These are phyloP conservation scores for Lepiota subincarnata DNA, from an alignment of 768 basidiomycete genomes.

Conservation along the genomic window DNA sequence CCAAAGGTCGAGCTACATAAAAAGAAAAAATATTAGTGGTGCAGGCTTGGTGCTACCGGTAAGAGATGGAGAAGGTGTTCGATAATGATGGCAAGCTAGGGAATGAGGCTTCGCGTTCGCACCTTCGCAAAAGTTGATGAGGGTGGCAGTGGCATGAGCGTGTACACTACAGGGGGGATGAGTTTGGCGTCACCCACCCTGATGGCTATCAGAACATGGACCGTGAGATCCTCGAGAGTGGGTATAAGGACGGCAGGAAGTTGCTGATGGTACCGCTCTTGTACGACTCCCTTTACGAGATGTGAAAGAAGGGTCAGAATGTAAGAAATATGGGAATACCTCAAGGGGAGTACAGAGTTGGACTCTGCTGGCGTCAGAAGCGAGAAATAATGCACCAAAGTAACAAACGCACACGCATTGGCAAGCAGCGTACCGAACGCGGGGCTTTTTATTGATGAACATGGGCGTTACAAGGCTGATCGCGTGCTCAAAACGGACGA, in stretches of 20 bases:
- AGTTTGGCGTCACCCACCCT: neutral
- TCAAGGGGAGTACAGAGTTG: slow-evolving; percentile 89
- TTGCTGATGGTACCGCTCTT: slow-evolving; percentile 61
- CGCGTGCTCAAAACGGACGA: no score
- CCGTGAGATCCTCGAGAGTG: slow-evolving; percentile 72
- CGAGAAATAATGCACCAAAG: neutral
- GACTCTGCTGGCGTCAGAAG: slow-evolving; percentile 46
- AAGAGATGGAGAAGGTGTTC: slow-evolving; percentile 65
- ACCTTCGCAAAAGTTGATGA: slow-evolving; percentile 91
- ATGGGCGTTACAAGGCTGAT: slow-evolving; percentile 73
- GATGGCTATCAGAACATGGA: slow-evolving; percentile 23
- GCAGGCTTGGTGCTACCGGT: no score
- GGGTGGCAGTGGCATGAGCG: slow-evolving; percentile 79
- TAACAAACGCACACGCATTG: slow-evolving; percentile 69
- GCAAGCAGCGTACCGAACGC: slow-evolving; percentile 74
- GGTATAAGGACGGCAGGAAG: slow-evolving; percentile 69
- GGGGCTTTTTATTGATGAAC: slow-evolving; percentile 76
- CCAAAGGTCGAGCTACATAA: neutral
- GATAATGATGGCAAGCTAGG: slow-evolving; percentile 79
- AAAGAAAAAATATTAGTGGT: no score
- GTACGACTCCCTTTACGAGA: slow-evolving; percentile 58
- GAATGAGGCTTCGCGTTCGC: slow-evolving; percentile 68
- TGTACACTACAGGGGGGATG: slow-evolving; percentile 57
- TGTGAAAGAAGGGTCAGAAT: neutral
- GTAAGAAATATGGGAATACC: slow-evolving; percentile 32